Percentiles rank a stretch among this genome's conserved stretches.
These are phyloP conservation scores for Wickerhamomyces strasburgensis DNA, from an alignment of 805 yeast species.

Conservation along the genomic window DNA sequence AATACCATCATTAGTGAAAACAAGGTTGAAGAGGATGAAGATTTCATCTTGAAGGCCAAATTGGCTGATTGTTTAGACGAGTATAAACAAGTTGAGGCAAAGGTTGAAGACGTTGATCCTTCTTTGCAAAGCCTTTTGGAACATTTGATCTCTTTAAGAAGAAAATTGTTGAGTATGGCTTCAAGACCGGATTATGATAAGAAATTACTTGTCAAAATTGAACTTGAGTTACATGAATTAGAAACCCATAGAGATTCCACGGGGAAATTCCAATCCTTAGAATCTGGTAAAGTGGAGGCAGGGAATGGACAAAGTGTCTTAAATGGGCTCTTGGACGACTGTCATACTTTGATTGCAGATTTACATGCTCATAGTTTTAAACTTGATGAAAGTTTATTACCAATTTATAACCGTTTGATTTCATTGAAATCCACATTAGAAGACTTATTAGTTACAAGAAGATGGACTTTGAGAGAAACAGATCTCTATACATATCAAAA, in stretches of 20 bases:
- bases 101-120: slow-evolving; percentile 49
- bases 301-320: slow-evolving; percentile 42
- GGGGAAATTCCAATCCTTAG: slow-evolving; percentile 46
- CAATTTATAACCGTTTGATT: slow-evolving; percentile 58
- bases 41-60: slow-evolving; percentile 58
- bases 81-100: slow-evolving; percentile 51
- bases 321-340: slow-evolving; percentile 78
- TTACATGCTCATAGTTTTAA: slow-evolving; percentile 40
- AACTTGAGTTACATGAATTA: slow-evolving; percentile 35
- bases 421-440: slow-evolving; percentile 71
- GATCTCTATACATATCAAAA: slow-evolving; percentile 84
- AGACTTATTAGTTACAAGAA: slow-evolving; percentile 79
- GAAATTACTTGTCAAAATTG: slow-evolving; percentile 30
- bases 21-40: slow-evolving; percentile 43
- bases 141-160: slow-evolving; percentile 56
- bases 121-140: slow-evolving; percentile 49
- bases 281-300: slow-evolving; percentile 28
- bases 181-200: slow-evolving; percentile 31
- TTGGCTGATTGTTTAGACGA: slow-evolving; percentile 56
- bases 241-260: slow-evolving; percentile 48
- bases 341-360: slow-evolving; percentile 71
- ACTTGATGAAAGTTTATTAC: slow-evolving; percentile 47
- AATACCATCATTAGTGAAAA: slow-evolving; percentile 44
- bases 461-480: slow-evolving; percentile 97
- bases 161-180: slow-evolving; percentile 51